phyloP scores from a whole-genome alignment of 306 rosid genomes.

The Arachis stenosperma region DNA sequence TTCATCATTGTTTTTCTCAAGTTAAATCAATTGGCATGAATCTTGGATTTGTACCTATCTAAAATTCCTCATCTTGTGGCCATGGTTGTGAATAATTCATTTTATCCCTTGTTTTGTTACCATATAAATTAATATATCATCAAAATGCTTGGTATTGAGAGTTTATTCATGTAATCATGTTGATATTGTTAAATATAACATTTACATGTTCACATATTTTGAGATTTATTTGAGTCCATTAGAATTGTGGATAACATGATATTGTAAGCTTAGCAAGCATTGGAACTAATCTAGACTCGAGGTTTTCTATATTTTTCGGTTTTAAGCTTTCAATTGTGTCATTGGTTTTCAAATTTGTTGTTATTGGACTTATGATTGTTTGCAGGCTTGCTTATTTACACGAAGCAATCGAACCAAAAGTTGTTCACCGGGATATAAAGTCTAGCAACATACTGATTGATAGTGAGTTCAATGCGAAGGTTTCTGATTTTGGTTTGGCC shows the following conservation, averaged over 20 bases:
- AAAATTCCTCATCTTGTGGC: background rate
- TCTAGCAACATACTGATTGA: slow-evolving; percentile 95
- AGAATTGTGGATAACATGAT: background rate
- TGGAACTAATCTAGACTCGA: slow-evolving; percentile 1
- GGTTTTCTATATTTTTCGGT: background rate
- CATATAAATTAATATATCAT: background rate
- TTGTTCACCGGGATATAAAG: slow-evolving; percentile 90
- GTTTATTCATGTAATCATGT: background rate
- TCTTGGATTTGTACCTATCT: background rate
- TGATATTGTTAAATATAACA: slow-evolving; percentile 8
- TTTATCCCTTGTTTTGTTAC: background rate
- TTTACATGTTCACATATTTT: slow-evolving; percentile 14
- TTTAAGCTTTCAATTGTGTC: slow-evolving; percentile 15
- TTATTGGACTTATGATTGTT: slow-evolving; percentile 25
- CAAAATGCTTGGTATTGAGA: slow-evolving; percentile 12
- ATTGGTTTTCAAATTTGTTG: slow-evolving; percentile 15
- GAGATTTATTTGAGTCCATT: slow-evolving; percentile 5
- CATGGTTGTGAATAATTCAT: background rate
- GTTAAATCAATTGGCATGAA: slow-evolving; percentile 5
- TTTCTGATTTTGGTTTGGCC: slow-evolving; percentile 97
- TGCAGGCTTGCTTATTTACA: slow-evolving; percentile 95
- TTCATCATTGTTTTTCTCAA: background rate
- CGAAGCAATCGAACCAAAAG: slow-evolving; percentile 98
- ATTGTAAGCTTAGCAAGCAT: background rate
- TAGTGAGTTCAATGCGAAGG: slow-evolving; percentile 82